phyloP scores from a whole-genome alignment of 306 rosid genomes.

The Fragaria nilgerrensis region DNA sequence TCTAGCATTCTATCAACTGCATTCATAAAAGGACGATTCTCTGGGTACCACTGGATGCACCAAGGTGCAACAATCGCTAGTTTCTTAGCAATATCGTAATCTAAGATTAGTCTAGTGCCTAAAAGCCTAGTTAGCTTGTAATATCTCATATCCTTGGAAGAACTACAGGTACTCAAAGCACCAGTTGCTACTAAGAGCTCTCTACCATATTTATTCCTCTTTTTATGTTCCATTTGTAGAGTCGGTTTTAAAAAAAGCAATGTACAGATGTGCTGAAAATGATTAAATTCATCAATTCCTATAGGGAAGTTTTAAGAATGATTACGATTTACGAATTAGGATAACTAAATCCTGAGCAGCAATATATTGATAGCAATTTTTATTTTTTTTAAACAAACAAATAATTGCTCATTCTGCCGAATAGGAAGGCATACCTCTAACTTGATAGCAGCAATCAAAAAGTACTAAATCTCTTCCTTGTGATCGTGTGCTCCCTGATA shows the following conservation, averaged over 20 bases:
- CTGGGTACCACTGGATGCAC: too few relatives aligned
- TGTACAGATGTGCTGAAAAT: neutral
- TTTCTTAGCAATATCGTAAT: too few relatives aligned
- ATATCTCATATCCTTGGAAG: too few relatives aligned
- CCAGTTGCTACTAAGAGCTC: too few relatives aligned
- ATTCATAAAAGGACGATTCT: too few relatives aligned
- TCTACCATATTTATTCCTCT: neutral
- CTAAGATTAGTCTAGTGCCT: too few relatives aligned
- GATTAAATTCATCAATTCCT: neutral
- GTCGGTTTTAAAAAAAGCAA: neutral
- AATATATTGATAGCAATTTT: neutral
- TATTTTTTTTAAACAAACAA: neutral
- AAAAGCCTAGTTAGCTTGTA: too few relatives aligned
- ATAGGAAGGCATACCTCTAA: neutral
- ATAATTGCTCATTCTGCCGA: neutral
- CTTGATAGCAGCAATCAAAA: neutral
- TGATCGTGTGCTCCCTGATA: neutral
- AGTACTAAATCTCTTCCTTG: neutral
- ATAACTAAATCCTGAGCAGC: neutral
- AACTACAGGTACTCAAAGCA: too few relatives aligned
- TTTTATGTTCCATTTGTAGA: neutral
- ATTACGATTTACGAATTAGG: neutral
- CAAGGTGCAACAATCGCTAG: too few relatives aligned
- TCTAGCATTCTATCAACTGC: too few relatives aligned
- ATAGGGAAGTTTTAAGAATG: neutral